Base-by-base conservation (phyloP, 495 filamentous ascomycete genomes). In the Tuber brumale region DNA sequence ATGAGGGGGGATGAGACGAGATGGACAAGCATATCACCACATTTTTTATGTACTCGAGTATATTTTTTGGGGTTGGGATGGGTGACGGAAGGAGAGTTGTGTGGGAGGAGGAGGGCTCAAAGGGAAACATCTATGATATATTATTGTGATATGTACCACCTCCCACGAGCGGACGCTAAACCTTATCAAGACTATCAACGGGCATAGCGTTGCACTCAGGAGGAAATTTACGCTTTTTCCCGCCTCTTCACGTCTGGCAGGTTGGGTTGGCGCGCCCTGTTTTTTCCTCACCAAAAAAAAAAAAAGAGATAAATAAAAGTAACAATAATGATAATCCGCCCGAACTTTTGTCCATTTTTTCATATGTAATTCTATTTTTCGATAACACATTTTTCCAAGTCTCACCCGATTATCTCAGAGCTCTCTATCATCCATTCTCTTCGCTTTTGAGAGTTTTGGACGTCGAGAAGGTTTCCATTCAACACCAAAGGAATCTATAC, bases 201-300 rank as follows among this genome's bases (percentile, higher is more conserved):
- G 73, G 72, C 27, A 44, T 79, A 79, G 70, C 41, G 46, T 77
- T 31, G 48, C 70, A 74, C 72, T 72, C 76, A 80, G 77, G 78
- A 80, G 77, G 78, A 74, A 80, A 76, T 80, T 79, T 79, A 42
- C 69, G 57, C 57, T 66, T 66, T 75, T 77, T 66, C 72, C 72
- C 43, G 35, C 72, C 70, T 70, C 48, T 77, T 80, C 78, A 80
- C 76, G 78, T 75, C 76, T 46, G 76, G 72, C 72, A 46, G 70
- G 74, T 74, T 77, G 78, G 78, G 76, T 76, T 80, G 76, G 79
- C 77, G 76, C 78, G 72, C 78, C 76, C 70, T 46, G 78, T 79
- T 79, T 79, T 72, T 41, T 72, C 57, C 4, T 10, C 14, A 66
- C 19, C 5, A 9, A 51, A 48, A 48, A 18, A 27, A 27, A 27